Evolutionary conservation across 2,329 filamentous ascomycete genomes (phyloP).

Genomic region (Arthrinium puccinioides): DNA sequence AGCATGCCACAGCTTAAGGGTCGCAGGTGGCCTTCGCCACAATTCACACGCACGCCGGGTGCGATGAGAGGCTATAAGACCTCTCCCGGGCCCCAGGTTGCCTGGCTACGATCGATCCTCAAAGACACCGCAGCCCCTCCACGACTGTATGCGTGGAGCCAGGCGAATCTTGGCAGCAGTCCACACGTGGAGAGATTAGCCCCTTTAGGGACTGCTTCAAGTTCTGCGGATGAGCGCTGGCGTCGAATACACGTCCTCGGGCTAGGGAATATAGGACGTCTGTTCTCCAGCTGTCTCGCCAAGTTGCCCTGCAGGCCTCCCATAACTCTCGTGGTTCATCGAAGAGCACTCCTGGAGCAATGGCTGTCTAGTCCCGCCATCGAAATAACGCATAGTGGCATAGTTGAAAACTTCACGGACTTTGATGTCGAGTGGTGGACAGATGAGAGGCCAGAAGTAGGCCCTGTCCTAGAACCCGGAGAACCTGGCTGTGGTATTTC

Average conservation of each 20-base stretch:
- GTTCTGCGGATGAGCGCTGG: conserved; percentile 2
- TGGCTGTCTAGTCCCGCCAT: conserved; percentile 40
- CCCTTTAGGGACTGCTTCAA: not conserved
- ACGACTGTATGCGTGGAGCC: conserved; percentile 21
- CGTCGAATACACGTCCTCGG: conserved; percentile 71
- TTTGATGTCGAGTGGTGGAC: conserved; percentile 51
- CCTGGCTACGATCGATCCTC: conserved; percentile 5
- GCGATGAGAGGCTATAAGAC: too few species aligned
- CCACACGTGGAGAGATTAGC: not conserved
- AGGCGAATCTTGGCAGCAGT: conserved; percentile 13
- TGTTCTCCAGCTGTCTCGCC: conserved; percentile 68
- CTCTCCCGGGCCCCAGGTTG: not conserved
- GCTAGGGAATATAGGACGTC: conserved; percentile 70
- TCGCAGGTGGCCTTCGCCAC: too few species aligned
- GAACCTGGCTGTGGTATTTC: conserved; percentile 43
- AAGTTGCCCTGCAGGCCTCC: conserved; percentile 55
- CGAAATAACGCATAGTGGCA: conserved; percentile 31
- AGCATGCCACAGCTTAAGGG: too few species aligned
- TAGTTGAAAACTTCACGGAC: conserved; percentile 21
- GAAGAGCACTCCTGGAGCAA: conserved; percentile 37
- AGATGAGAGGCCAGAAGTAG: conserved; percentile 29
- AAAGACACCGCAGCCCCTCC: conserved; percentile 11
- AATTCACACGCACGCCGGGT: too few species aligned
- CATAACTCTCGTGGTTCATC: conserved; percentile 74
- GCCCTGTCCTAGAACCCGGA: conserved; percentile 31